phyloP scores from a whole-genome alignment of 768 basidiomycete species.

The Pleurotus citrinopileatus region DNA sequence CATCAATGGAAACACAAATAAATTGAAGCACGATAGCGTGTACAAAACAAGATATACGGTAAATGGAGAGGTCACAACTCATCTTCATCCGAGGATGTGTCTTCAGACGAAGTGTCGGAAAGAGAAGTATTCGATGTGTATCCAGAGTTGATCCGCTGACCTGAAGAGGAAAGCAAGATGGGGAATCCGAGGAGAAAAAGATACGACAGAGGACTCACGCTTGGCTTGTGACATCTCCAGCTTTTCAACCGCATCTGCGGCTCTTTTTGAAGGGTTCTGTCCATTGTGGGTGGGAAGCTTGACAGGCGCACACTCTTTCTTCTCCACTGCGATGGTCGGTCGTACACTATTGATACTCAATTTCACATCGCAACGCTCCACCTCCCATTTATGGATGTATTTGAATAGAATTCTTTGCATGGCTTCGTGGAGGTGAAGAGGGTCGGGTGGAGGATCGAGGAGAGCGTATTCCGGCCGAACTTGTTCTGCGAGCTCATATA shows the following conservation, averaged over 20 bases:
- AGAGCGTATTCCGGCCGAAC: conserved; percentile 1
- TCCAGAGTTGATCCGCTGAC: no score
- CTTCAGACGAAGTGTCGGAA: no score
- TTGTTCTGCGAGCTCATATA: not conserved
- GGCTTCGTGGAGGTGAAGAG: conserved; percentile 7
- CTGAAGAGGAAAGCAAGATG: no score
- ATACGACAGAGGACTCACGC: not conserved
- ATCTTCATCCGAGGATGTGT: no score
- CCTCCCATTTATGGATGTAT: not conserved
- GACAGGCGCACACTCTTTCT: not conserved
- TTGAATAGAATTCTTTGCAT: conserved; percentile 2
- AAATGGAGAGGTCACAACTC: no score
- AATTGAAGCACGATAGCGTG: no score
- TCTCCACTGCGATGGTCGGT: not conserved
- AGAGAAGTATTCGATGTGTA: no score
- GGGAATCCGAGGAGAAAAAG: no score
- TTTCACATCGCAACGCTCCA: not conserved
- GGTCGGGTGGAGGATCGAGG: not conserved
- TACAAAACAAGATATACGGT: no score
- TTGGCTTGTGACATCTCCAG: not conserved
- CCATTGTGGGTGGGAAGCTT: not conserved
- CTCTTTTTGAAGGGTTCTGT: not conserved
- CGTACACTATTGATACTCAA: not conserved
- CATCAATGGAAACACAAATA: no score
- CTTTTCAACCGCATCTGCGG: not conserved